These are phyloP conservation scores for Lagerstroemia speciosa DNA, from an alignment of 345 rosid genomes.

Conservation along the genomic window DNA sequence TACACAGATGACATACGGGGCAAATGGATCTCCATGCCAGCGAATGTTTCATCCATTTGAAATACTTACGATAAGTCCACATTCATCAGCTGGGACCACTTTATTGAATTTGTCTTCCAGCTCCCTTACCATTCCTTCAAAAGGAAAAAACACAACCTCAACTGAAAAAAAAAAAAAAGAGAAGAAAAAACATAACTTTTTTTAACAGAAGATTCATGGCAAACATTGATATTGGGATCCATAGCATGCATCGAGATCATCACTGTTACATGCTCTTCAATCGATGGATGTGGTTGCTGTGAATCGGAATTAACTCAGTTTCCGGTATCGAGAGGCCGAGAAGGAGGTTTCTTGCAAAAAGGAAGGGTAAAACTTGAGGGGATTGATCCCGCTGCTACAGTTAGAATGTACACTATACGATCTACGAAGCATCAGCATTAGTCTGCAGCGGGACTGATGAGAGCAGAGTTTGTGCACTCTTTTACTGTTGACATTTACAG, in stretches of 20 bases:
- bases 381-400: background rate
- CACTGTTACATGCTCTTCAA: too few species aligned
- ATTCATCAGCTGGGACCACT: background rate
- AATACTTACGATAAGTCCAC: background rate
- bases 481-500: conserved; percentile 5
- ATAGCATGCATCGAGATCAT: too few species aligned
- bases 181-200: too few species aligned
- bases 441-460: conserved; percentile 1
- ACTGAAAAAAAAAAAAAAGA: too few species aligned
- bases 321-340: too few species aligned
- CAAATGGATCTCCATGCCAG: background rate
- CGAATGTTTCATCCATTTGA: conserved; percentile 1
- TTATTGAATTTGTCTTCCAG: background rate
- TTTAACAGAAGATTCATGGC: too few species aligned
- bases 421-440: background rate
- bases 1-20: background rate
- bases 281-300: too few species aligned
- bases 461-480: background rate
- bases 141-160: background rate
- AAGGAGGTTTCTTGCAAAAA: background rate
- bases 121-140: background rate
- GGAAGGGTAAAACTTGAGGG: background rate
- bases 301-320: too few species aligned
- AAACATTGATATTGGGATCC: too few species aligned
- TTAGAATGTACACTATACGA: too few species aligned